Conservation (phyloP, 2,329 filamentous ascomycete genomes). For the Penicillium sp. region DNA sequence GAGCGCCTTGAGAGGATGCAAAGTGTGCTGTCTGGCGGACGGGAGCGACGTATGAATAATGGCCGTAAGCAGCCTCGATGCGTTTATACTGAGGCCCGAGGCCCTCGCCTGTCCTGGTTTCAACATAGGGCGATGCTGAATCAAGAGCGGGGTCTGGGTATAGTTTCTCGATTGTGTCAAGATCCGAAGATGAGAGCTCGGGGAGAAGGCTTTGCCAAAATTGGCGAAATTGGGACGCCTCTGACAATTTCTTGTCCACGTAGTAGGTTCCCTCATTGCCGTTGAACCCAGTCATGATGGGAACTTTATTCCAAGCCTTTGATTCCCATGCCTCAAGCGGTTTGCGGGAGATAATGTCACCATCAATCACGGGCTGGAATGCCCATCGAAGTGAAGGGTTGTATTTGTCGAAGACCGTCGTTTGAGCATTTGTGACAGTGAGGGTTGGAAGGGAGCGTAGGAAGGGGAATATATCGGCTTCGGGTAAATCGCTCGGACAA, state of each 20-base stretch:
- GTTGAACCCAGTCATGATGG: slow-evolving; percentile 70
- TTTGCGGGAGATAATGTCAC: slow-evolving; percentile 58
- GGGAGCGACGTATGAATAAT: slow-evolving; percentile 54
- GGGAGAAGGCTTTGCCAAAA: slow-evolving; percentile 68
- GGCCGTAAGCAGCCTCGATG: slow-evolving; percentile 51
- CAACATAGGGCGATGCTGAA: slow-evolving; percentile 28
- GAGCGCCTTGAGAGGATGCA: slow-evolving; percentile 35
- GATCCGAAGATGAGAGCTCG: slow-evolving; percentile 53
- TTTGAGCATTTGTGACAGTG: slow-evolving; percentile 43
- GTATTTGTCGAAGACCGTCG: slow-evolving; percentile 48
- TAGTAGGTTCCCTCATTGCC: slow-evolving; percentile 70
- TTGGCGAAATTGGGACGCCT: slow-evolving; percentile 54
- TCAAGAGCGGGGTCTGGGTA: slow-evolving; percentile 62
- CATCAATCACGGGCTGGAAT: slow-evolving; percentile 71
- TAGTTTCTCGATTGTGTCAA: slow-evolving; percentile 57
- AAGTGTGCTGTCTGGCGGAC: slow-evolving; percentile 50
- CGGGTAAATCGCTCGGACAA: slow-evolving; percentile 29
- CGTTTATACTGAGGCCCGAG: slow-evolving; percentile 57
- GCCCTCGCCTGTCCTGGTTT: slow-evolving; percentile 23
- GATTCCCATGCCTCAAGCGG: slow-evolving; percentile 63
- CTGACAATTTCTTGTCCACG: slow-evolving; percentile 54
- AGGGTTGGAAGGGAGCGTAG: slow-evolving; percentile 44
- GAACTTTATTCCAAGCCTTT: slow-evolving; percentile 56
- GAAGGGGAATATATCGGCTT: slow-evolving; percentile 42
- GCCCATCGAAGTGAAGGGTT: slow-evolving; percentile 55